Base-by-base conservation (phyloP, 306 rosid species). In the apple (Malus domestica) region DNA sequence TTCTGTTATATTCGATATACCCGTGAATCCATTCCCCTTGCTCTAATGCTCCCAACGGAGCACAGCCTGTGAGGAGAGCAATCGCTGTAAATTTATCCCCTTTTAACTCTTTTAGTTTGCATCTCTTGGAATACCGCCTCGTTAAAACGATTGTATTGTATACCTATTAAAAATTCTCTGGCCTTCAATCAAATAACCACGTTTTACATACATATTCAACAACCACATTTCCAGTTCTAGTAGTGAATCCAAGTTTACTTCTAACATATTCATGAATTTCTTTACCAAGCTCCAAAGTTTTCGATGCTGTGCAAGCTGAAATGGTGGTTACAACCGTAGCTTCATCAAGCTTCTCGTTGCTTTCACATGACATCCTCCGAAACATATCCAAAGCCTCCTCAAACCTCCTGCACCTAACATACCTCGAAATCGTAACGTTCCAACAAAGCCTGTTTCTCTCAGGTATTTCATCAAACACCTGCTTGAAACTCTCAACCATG, bases 41-140 rank as follows among this genome's bases (percentile, higher is more conserved):
- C 63, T 92, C 90, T 27, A 92, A 67, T 65, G 92, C 89, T 78
- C 91, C 96, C 75, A 72, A 66, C 59, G 82, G 92, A 80, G 96
- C 90, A 84, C 91, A 88, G 61, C 93, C 88, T 6, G 92, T 90
- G 67, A 88, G 96, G 55, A 92, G 93, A 73, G 88, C 60, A 71
- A 85, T 92, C 69, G 81, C 70, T 52, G 89, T 83, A 72, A 82
- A 93, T 67, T 83, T 89, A 79, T 93, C 96, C 1, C 90, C 88
- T 75, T 75, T 76, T 1, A 67, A 87, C 83, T 71, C 75, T 83
- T 79, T 71, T 80, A 29, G 78, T 49, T 64, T 90, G 96, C 93
- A 90, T 93, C 76, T 90, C 83, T 6, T 54, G 84, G 83, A 85
- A 87, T 38, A 93, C 83, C 1, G 90, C 96, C 57, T 89, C 88